Evolutionary conservation across 2,329 filamentous ascomycete species (phyloP), one percentile per base, ranked within the genome.

Genomic region (Arthroderma sp.): DNA sequence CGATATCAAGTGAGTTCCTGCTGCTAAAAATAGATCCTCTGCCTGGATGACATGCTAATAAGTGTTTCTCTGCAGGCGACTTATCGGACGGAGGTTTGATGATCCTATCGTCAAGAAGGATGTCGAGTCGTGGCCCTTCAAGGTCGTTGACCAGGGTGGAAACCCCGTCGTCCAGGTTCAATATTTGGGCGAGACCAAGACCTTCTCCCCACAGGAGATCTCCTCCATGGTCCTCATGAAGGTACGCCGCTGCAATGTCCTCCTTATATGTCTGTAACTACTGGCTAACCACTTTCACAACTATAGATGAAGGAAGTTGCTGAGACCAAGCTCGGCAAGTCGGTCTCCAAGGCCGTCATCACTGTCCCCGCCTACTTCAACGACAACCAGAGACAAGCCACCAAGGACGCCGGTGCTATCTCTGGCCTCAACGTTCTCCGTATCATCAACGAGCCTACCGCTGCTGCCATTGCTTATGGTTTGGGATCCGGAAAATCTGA

Each of bases 291-390:
- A 43, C 45, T 39, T 40, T 31, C 42, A 41, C 56, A 57, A 61
- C 28, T 47, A 42, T 31, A 94, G 89, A 95, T 96, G 89, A 94
- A 94, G 79, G 91, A 98, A 73, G 87, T 95, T 66, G 91, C 91
- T 61, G 91, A 98, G 78, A 78, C 77, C 70, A 96, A 98, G 80
- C 81, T 98, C 60, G 91, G 87, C 70, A 94, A 93, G 83, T 94
- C 91, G 76, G 88, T 96, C 61, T 81, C 91, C 73, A 96, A 96
- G 81, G 91, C 91, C 54, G 91, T 98, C 67, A 88, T 98, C 70
- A 98, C 91, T 51, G 91, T 96, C 48, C 91, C 91, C 47, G 91
- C 91, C 65, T 98, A 98, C 80, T 98, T 98, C 85, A 96, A 96
- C 78, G 91, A 98, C 81, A 94, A 94, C 78, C 91, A 98, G 77